phyloP scores from a whole-genome alignment of 331 rosid species.

The Malus hybrid region DNA sequence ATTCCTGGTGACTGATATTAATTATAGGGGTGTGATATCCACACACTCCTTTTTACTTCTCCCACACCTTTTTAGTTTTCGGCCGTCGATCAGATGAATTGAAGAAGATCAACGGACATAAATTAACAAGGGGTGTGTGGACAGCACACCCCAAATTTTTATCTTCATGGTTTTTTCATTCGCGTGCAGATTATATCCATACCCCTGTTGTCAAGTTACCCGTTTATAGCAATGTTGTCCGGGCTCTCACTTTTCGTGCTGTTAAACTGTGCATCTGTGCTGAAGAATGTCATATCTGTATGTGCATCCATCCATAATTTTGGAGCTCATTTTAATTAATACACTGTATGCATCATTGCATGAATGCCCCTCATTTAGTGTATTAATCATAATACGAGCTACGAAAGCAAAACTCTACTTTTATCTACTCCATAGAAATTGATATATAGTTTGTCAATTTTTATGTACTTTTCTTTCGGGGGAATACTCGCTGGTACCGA shows the following conservation, averaged over 20 bases:
- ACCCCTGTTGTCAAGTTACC: slow-evolving; percentile 64
- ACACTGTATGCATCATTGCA: background rate
- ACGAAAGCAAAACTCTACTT: too few species aligned
- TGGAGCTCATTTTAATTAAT: background rate
- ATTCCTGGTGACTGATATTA: too few species aligned
- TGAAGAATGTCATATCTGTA: slow-evolving; percentile 52
- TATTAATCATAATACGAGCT: too few species aligned
- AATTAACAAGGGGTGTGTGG: too few species aligned
- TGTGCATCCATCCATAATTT: slow-evolving; percentile 20
- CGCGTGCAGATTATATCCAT: slow-evolving; percentile 49
- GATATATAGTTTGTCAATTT: background rate
- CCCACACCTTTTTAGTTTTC: too few species aligned
- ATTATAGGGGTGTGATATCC: background rate
- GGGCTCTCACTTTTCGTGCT: slow-evolving; percentile 40
- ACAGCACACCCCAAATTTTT: background rate
- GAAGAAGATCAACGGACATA: too few species aligned
- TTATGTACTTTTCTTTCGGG: too few species aligned
- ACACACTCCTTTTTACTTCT: too few species aligned
- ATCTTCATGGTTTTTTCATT: background rate
- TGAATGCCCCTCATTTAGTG: too few species aligned
- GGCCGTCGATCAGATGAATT: too few species aligned
- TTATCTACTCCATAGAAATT: too few species aligned
- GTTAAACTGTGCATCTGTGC: slow-evolving; percentile 47
- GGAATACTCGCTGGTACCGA: too few species aligned
- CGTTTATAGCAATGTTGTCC: slow-evolving; percentile 47